These are phyloP conservation scores for Septoria linicola DNA, from an alignment of 2,329 filamentous ascomycete species.

Conservation along the genomic window DNA sequence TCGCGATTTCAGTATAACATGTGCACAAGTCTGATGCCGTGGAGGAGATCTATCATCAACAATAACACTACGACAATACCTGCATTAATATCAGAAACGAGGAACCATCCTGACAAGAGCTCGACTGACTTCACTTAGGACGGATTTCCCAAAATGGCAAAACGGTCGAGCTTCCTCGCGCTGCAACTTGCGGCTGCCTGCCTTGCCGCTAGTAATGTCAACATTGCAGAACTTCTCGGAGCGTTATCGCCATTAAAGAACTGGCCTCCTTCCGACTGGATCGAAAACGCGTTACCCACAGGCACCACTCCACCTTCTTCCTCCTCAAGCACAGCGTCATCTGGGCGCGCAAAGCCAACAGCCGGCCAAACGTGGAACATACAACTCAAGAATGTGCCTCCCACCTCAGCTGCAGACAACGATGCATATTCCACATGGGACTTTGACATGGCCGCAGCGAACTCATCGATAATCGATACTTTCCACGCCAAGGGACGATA, in stretches of 20 bases:
- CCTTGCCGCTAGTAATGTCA: not conserved
- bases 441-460: conserved; percentile 17
- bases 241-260: conserved; percentile 1
- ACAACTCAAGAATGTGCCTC: conserved; percentile 13
- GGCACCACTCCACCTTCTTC: not conserved
- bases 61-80: too few relatives aligned
- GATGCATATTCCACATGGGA: conserved; percentile 18
- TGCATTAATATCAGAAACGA: not conserved
- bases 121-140: not conserved
- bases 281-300: not conserved
- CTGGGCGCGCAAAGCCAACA: conserved; percentile 10
- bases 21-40: not conserved
- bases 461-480: conserved; percentile 1
- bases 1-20: not conserved
- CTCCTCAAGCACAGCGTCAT: not conserved
- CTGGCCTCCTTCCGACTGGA: not conserved
- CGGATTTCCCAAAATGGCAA: not conserved
- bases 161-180: not conserved
- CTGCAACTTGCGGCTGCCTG: conserved; percentile 1
- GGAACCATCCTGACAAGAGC: not conserved
- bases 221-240: conserved; percentile 3
- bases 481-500: conserved; percentile 18
- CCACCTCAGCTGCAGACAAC: conserved; percentile 4
- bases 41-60: too few relatives aligned
- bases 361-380: conserved; percentile 24